Base-by-base conservation (phyloP, 176 grass and related monocot genomes). In the Lolium perenne region DNA sequence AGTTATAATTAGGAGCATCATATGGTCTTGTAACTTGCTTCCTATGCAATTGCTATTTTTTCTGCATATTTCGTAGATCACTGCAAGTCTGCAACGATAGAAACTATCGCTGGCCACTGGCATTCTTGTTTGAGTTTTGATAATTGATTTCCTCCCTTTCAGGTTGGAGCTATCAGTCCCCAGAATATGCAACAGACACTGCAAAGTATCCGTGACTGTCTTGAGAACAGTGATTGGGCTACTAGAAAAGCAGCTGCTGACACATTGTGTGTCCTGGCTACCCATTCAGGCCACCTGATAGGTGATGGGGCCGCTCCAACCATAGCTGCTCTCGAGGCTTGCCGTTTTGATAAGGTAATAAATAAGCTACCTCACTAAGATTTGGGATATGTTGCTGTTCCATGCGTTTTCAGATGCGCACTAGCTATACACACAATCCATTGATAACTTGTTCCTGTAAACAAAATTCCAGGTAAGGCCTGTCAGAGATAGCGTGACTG, bases 271-370 rank as follows among this genome's bases (percentile, higher is more conserved):
- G 92, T 94, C 35, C 60, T 99, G 79, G 91, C 94, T 32, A 89
- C 92, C 78, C 56, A 91, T 84, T 96, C 94, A 9, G 86, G 86
- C 26, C 92, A 92, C 87, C 88, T 99, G 83, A 84, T 99, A 80
- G 92, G 90, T 66, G 97, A 99, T 63, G 90, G 90, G 38, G 79
- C 80, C 6, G 82, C 90, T 80, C 83, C 92, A 54, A 99, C 92
- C 11, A 89, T 99, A 65, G 78, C 90, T 78, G 89, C 88, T 77
- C 94, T 99, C 0, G 97, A 99, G 77, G 90, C 90, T 62, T 96
- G 97, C 67, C 97, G 97, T 84, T 99, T 99, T 91, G 97, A 99
- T 82, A 99, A 99, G 97, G 97, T 99, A 88, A 84, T 66, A 71
- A 76, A 71, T 14, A 48, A 60, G 38, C 80, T 46, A 43, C n/a